phyloP scores from a whole-genome alignment of 2,329 filamentous ascomycete species.

The Hymenoscyphus fraxineus region DNA sequence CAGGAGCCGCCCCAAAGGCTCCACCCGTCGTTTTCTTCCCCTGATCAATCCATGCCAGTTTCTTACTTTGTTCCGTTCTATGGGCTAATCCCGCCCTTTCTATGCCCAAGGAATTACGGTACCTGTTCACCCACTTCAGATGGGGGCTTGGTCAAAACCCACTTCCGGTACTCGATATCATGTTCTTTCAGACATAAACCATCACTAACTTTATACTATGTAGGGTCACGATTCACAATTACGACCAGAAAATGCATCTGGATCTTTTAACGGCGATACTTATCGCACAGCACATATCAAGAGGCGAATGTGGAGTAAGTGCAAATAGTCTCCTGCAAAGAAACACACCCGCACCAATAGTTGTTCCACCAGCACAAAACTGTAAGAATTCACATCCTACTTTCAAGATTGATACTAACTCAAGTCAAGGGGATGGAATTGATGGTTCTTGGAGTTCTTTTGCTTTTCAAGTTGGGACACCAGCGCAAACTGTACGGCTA shows the following conservation, averaged over 20 bases:
- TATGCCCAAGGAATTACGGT: too few species aligned
- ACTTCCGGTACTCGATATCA: background rate
- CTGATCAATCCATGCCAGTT: too few species aligned
- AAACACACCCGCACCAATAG: conserved; percentile 11
- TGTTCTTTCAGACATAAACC: background rate
- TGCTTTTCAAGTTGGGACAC: conserved; percentile 52
- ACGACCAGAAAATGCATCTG: background rate
- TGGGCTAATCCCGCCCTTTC: too few species aligned
- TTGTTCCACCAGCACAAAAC: conserved; percentile 13
- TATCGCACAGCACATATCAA: conserved; percentile 3
- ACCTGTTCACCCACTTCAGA: too few species aligned
- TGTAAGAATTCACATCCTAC: conserved; percentile 3
- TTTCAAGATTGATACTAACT: background rate
- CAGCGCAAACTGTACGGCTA: conserved; percentile 49
- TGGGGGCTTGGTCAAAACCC: background rate
- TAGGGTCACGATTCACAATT: background rate
- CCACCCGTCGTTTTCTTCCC: too few species aligned
- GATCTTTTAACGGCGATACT: conserved; percentile 1
- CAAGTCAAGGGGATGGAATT: conserved; percentile 50
- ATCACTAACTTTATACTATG: background rate
- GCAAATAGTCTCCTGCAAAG: background rate
- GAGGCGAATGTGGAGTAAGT: background rate
- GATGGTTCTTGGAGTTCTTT: conserved; percentile 72
- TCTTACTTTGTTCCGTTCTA: too few species aligned
- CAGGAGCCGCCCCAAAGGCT: too few species aligned